These are phyloP conservation scores for Aspergillus asperescens DNA, from an alignment of 495 filamentous ascomycete genomes.

Conservation along the genomic window DNA sequence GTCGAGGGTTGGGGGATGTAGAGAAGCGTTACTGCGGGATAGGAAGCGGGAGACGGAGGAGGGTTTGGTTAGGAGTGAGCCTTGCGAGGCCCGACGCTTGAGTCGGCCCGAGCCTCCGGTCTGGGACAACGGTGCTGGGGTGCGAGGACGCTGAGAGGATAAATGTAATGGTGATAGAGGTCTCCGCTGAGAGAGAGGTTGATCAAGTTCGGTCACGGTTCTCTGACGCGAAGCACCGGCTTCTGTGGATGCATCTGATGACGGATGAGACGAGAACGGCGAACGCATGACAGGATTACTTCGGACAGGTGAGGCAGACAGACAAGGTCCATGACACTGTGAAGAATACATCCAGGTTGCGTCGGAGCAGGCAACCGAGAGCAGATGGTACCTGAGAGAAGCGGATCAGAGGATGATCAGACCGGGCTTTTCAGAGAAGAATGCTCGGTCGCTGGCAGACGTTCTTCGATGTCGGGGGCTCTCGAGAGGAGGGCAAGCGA, in stretches of 20 bases:
- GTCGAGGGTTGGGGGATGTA: constrained; percentile 41
- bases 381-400: background rate
- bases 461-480: background rate
- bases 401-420: background rate
- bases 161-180: constrained; percentile 16
- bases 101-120: constrained; percentile 20
- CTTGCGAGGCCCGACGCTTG: constrained; percentile 41
- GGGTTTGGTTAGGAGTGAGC: constrained; percentile 35
- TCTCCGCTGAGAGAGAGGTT: constrained; percentile 14
- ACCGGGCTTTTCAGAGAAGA: background rate
- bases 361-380: constrained; percentile 8
- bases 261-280: constrained; percentile 15
- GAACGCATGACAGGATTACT: constrained; percentile 31
- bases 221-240: constrained; percentile 10
- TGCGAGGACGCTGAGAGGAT: constrained; percentile 10
- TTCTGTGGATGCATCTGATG: constrained; percentile 15
- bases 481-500: background rate
- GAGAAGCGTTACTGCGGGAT: constrained; percentile 34
- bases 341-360: constrained; percentile 33
- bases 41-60: constrained; percentile 39
- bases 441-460: constrained; percentile 8
- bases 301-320: constrained; percentile 24
- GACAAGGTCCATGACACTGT: constrained; percentile 37
- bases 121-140: constrained; percentile 16
- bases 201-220: constrained; percentile 14